These are phyloP conservation scores for Hypoxylon sp. DNA, from an alignment of 2,329 filamentous ascomycete species.

Conservation along the genomic window DNA sequence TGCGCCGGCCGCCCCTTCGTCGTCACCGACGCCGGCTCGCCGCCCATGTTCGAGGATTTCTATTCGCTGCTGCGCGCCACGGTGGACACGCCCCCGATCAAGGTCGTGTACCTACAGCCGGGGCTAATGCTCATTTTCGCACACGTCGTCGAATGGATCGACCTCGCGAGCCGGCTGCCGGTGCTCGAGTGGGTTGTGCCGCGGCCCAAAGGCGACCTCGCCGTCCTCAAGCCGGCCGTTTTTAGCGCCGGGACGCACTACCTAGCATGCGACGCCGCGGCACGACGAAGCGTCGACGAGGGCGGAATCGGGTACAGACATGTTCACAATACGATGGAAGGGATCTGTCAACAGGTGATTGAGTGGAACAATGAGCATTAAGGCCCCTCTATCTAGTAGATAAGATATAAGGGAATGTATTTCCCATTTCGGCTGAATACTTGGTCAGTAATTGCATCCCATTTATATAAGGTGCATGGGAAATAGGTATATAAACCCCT, in stretches of 20 bases:
- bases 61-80: conserved; percentile 52
- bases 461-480: no score
- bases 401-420: not conserved
- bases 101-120: conserved; percentile 51
- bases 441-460: no score
- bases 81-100: conserved; percentile 49
- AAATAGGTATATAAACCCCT: no score
- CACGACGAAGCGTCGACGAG: conserved; percentile 52
- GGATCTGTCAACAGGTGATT: conserved; percentile 55
- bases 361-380: conserved; percentile 55
- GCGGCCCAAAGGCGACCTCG: conserved; percentile 53
- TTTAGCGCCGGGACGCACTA: conserved; percentile 54
- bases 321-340: conserved; percentile 55
- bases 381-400: not conserved
- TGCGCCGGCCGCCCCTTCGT: conserved; percentile 61
- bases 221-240: conserved; percentile 56
- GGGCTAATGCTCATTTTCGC: conserved; percentile 54
- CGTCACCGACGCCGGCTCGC: conserved; percentile 63
- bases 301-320: conserved; percentile 58
- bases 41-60: conserved; percentile 56
- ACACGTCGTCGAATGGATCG: conserved; percentile 55
- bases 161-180: conserved; percentile 46
- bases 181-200: conserved; percentile 50
- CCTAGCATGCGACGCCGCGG: conserved; percentile 54
- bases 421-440: no score